Conservation (phyloP, 306 rosid genomes). For the Malus fusca region DNA sequence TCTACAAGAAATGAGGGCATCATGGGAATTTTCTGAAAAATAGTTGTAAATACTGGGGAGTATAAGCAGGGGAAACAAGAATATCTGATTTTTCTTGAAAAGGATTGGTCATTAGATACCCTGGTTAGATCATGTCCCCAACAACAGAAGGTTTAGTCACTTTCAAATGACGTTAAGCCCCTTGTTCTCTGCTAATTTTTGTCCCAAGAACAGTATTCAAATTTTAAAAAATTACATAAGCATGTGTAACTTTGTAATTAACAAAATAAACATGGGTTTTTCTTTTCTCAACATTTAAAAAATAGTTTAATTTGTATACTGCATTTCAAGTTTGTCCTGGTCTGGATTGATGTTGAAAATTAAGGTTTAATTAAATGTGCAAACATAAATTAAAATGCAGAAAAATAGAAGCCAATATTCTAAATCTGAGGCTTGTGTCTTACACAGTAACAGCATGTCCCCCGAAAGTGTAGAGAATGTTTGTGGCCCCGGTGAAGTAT, state of each 20-base stretch:
- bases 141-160: slow-evolving; percentile 33
- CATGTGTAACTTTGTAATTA: slow-evolving; percentile 10
- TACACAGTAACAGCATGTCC: slow-evolving; percentile 99
- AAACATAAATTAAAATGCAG: neutral
- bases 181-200: slow-evolving; percentile 1
- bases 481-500: slow-evolving; percentile 98
- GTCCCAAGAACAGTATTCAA: neutral
- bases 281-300: neutral
- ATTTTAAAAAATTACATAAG: neutral
- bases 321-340: neutral
- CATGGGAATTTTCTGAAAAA: neutral
- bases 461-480: slow-evolving; percentile 99
- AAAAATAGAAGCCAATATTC: neutral
- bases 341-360: neutral
- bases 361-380: neutral
- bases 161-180: slow-evolving; percentile 32
- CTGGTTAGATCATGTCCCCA: slow-evolving; percentile 35
- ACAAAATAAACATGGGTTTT: slow-evolving; percentile 21
- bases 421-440: slow-evolving; percentile 28
- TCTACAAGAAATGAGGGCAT: slow-evolving; percentile 10
- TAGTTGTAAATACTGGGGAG: neutral
- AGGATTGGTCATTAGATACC: slow-evolving; percentile 24
- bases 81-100: neutral
- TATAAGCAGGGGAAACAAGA: neutral
- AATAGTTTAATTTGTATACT: neutral